Conservation (phyloP, 805 yeast species). For the Myxozyma geophila region DNA sequence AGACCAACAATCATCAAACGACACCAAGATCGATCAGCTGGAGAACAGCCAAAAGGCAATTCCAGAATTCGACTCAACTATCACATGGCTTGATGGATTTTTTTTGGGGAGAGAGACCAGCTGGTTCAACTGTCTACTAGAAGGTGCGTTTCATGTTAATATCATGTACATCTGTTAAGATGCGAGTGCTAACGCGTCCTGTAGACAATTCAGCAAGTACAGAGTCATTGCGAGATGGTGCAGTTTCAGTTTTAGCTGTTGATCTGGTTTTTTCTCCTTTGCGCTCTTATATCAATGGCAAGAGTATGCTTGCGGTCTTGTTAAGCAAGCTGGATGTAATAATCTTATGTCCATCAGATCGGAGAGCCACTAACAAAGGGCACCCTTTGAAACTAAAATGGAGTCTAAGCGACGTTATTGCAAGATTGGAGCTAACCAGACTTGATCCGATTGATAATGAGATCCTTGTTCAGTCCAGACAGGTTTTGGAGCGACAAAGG, state of each 20-base stretch:
- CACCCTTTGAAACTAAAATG: background rate
- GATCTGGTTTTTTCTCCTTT: slow-evolving; percentile 2
- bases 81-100: slow-evolving; percentile 1
- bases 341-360: background rate
- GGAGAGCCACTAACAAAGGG: background rate
- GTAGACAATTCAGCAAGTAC: background rate
- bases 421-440: background rate
- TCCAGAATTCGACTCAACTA: slow-evolving; percentile 3
- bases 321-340: slow-evolving; percentile 1
- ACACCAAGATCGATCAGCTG: background rate
- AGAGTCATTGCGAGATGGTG: background rate
- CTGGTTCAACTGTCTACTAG: background rate
- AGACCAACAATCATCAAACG: background rate
- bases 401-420: background rate
- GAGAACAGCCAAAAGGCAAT: background rate
- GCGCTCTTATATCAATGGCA: slow-evolving; percentile 2
- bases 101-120: background rate
- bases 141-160: background rate
- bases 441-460: background rate
- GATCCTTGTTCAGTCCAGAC: background rate
- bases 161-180: background rate
- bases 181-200: background rate
- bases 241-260: background rate
- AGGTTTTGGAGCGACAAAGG: slow-evolving; percentile 14
- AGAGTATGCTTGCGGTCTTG: slow-evolving; percentile 1